Conservation (phyloP, 371 early-diverging fungal species). For the Aphelidium insulamus region DNA sequence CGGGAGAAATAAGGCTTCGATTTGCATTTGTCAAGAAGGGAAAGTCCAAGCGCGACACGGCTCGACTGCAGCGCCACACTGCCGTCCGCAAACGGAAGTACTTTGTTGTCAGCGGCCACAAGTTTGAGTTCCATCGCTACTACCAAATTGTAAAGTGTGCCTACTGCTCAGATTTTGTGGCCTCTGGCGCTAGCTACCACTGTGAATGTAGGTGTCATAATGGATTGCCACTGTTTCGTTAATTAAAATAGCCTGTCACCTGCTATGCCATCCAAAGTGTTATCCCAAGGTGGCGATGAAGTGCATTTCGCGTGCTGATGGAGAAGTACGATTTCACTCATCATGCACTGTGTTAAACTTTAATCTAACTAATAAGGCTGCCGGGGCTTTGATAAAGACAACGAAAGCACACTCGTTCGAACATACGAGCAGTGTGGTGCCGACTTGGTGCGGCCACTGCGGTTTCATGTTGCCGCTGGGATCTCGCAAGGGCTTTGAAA, state of each 20-base stretch:
- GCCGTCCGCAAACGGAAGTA: constrained; percentile 66
- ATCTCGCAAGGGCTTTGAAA: constrained; percentile 6
- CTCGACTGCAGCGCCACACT: constrained; percentile 54
- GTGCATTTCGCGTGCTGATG: constrained; percentile 52
- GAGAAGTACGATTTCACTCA: constrained; percentile 9
- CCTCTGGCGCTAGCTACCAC: constrained; percentile 59
- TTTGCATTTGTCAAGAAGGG: constrained; percentile 13
- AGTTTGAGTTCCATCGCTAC: constrained; percentile 54
- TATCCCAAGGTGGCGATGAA: constrained; percentile 55
- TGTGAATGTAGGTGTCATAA: constrained; percentile 42
- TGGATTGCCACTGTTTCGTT: not conserved
- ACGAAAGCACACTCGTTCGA: constrained; percentile 67
- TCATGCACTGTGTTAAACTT: not conserved
- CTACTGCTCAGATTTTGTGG: constrained; percentile 68
- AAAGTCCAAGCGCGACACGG: constrained; percentile 24
- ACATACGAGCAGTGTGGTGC: constrained; percentile 40
- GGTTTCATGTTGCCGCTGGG: constrained; percentile 78
- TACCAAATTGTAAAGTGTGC: constrained; percentile 89
- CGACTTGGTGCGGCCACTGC: constrained; percentile 94
- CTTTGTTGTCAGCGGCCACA: constrained; percentile 58
- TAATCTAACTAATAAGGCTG: not conserved
- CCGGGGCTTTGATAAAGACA: constrained; percentile 11
- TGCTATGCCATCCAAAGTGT: constrained; percentile 84
- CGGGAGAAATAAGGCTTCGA: constrained; percentile 16
- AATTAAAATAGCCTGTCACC: constrained; percentile 48